Evolutionary conservation across 352 stramenopile genomes (phyloP), one percentile per base, ranked within the genome.

Genomic region (Phytophthora pistaciae): DNA sequence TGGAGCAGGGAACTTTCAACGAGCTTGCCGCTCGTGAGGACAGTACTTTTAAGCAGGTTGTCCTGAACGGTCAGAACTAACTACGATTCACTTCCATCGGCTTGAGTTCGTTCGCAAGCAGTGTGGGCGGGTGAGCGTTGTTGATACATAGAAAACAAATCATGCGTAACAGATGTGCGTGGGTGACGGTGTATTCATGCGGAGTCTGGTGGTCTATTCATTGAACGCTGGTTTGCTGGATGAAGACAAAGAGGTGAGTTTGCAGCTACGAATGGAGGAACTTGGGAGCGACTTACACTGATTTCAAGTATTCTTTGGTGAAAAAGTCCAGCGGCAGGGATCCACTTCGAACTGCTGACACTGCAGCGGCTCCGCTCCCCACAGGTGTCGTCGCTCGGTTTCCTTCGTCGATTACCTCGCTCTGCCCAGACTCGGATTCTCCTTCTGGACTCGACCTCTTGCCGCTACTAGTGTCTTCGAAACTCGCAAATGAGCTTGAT

Each of bases 1-100:
- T 95, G 10, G 94, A 98, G 66, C 72, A 96, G 62, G 88, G 89
- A 44, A 91, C 85, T 10, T 96, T 93, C 42, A 66, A 75, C 23
- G 74, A 92, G 64, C 72, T 96, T 11, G 82, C 89, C 23, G 64
- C 74, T 60, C 74, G 89, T 53, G 27, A 82, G 4, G 79, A 92
- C 60, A 92, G 89, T 58, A 77, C 90, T 27, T 96, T 96, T 74
- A 77, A 82, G 49, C 84, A 94, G 50, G 85, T 96, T 5, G 84
- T 96, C 46, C 68, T 94, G 21, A 79, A 89, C 38, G 84, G 83
- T 16, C 88, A 92, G 62, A 77, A 78, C 18, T 86, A 76, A 77
- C 7, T 52, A 52, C 25, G 27, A 44, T 29, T 44, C 29, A 36
- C 25, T 36, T 53, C 5, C 18, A 64, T 38, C 16, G 29, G 64